phyloP scores from a whole-genome alignment of 177 flowering plant species.

The Tripterygium wilfordii region DNA sequence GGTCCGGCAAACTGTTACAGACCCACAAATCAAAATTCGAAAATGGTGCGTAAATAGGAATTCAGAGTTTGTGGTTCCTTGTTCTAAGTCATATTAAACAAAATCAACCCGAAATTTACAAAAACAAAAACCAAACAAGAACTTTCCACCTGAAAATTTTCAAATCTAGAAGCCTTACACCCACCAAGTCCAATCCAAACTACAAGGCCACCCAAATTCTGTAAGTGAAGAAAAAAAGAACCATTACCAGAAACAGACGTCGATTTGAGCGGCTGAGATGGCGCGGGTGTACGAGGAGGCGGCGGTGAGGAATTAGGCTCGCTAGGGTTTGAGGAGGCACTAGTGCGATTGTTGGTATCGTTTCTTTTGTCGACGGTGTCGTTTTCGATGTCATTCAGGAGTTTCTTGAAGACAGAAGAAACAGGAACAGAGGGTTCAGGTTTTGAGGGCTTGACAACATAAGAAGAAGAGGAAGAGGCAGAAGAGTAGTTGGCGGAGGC shows the following conservation, averaged over 20 bases:
- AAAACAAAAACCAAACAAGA: too few species aligned
- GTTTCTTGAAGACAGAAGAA: slow-evolving; percentile 2
- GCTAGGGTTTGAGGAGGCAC: background rate
- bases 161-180: background rate
- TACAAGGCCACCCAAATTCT: background rate
- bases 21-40: too few species aligned
- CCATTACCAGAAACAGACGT: slow-evolving; percentile 7
- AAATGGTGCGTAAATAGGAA: too few species aligned
- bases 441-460: slow-evolving; percentile 10
- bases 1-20: too few species aligned
- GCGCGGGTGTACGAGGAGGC: slow-evolving; percentile 8
- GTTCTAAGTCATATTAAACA: too few species aligned
- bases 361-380: background rate
- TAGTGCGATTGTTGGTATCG: background rate
- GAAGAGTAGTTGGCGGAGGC: slow-evolving; percentile 6
- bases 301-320: background rate
- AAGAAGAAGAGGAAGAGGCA: slow-evolving; percentile 5
- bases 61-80: too few species aligned
- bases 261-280: background rate
- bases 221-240: background rate
- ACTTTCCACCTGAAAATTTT: background rate
- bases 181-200: background rate
- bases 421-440: background rate
- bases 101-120: too few species aligned
- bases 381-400: slow-evolving; percentile 8